These are phyloP conservation scores for Podospora sp. DNA, from an alignment of 495 filamentous ascomycete genomes.

Conservation along the genomic window DNA sequence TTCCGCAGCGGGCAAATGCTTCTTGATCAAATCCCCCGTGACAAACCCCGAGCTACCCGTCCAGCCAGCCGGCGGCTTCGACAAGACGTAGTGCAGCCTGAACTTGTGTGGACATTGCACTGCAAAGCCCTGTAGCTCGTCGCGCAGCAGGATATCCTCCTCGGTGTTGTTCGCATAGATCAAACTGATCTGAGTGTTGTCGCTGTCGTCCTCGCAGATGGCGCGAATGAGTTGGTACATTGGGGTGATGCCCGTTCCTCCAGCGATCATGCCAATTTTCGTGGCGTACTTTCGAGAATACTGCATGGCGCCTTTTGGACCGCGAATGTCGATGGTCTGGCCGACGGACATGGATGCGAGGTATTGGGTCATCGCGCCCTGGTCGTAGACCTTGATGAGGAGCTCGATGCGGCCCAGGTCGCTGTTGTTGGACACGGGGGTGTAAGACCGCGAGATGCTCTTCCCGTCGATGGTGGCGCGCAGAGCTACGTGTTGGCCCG, in stretches of 20 bases:
- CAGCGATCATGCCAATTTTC: slow-evolving; percentile 51
- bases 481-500: slow-evolving; percentile 58
- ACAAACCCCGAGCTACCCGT: slow-evolving; percentile 37
- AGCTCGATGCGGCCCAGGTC: slow-evolving; percentile 52
- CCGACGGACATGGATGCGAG: slow-evolving; percentile 47
- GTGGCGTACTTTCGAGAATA: slow-evolving; percentile 32
- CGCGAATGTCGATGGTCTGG: slow-evolving; percentile 50
- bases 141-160: slow-evolving; percentile 66
- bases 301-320: slow-evolving; percentile 52
- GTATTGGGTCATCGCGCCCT: slow-evolving; percentile 52
- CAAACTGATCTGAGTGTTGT: slow-evolving; percentile 52
- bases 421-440: slow-evolving; percentile 55
- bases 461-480: slow-evolving; percentile 47
- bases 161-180: slow-evolving; percentile 67
- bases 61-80: slow-evolving; percentile 38
- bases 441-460: slow-evolving; percentile 51
- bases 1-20: slow-evolving; percentile 29
- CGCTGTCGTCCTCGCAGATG: slow-evolving; percentile 53
- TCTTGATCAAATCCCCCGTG: slow-evolving; percentile 35
- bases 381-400: slow-evolving; percentile 52
- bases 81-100: slow-evolving; percentile 51
- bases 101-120: slow-evolving; percentile 44
- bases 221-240: slow-evolving; percentile 58
- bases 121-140: slow-evolving; percentile 53
- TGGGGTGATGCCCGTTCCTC: slow-evolving; percentile 61